phyloP scores from a whole-genome alignment of 2,329 filamentous ascomycete species.

The Colletotrichum sp. region DNA sequence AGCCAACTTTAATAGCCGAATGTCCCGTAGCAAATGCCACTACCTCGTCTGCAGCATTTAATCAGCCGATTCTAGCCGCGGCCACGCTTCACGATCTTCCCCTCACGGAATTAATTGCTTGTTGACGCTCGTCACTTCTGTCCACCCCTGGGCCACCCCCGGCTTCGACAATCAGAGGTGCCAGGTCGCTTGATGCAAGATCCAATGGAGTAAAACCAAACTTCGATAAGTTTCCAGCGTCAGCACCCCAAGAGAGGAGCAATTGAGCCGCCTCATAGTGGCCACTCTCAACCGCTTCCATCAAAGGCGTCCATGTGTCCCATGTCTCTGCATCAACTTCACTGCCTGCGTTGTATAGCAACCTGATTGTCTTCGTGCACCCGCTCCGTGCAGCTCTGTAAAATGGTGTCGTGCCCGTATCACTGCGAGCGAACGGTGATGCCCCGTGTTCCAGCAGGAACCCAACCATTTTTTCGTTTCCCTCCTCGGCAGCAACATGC shows the following conservation, averaged over 20 bases:
- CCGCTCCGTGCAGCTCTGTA: background rate
- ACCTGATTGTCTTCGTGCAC: fast-evolving
- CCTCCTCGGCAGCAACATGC: fast-evolving
- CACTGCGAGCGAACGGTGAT: background rate
- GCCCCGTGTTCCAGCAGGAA: fast-evolving
- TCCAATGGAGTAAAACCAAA: fast-evolving
- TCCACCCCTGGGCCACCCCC: background rate
- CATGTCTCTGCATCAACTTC: conserved; percentile 26
- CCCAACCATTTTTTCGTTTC: fast-evolving
- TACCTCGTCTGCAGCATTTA: fast-evolving
- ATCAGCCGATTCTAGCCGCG: background rate
- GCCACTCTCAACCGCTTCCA: background rate
- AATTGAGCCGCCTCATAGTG: fast-evolving
- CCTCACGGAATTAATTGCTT: background rate
- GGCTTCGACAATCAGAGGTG: background rate
- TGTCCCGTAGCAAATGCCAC: fast-evolving
- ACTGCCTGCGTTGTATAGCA: fast-evolving
- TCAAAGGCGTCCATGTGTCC: background rate
- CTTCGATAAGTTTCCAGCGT: fast-evolving
- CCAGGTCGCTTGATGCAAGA: background rate
- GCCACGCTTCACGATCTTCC: background rate
- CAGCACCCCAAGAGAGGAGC: background rate
- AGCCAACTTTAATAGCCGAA: fast-evolving
- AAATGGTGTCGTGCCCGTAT: background rate
- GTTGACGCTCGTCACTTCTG: background rate